Percentiles rank a stretch among this genome's conserved stretches.
Conservation (phyloP, 148 eudicot genomes). For the Chenopodium berlandieri region DNA sequence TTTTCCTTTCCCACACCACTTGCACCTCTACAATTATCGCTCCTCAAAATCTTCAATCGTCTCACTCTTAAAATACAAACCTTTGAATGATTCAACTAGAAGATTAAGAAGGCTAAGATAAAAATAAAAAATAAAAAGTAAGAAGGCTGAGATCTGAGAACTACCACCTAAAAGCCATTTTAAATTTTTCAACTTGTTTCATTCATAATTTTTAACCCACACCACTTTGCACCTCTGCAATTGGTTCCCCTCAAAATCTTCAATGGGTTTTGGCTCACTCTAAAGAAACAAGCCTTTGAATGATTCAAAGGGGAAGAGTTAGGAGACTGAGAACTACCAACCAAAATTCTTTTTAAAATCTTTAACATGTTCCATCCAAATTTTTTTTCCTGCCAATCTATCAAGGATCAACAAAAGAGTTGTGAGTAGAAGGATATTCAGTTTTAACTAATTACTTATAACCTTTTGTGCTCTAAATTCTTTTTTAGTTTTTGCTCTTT, state of each 20-base stretch:
- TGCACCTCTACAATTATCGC: too few relatives aligned
- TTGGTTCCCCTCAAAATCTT: neutral
- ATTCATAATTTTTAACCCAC: neutral
- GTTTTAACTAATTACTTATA: neutral
- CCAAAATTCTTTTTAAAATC: too few relatives aligned
- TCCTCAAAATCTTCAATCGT: too few relatives aligned
- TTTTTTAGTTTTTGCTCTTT: too few relatives aligned
- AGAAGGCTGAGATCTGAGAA: too few relatives aligned
- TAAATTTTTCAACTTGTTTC: neutral
- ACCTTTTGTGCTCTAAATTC: neutral
- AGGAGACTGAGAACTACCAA: neutral
- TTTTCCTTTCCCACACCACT: neutral
- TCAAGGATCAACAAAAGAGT: neutral
- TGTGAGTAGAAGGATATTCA: neutral
- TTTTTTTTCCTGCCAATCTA: neutral
- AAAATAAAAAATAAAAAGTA: too few relatives aligned
- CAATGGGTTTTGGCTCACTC: neutral
- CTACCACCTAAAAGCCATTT: too few relatives aligned
- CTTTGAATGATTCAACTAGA: too few relatives aligned
- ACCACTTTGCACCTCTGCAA: neutral
- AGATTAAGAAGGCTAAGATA: too few relatives aligned
- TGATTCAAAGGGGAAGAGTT: neutral
- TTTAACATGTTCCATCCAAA: neutral
- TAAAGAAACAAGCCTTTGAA: too few relatives aligned
- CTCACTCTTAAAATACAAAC: too few relatives aligned